Percentiles rank a stretch among this genome's conserved stretches.
Conservation (phyloP, 2,329 filamentous ascomycete species). For the Alternaria novae-zelandiae region DNA sequence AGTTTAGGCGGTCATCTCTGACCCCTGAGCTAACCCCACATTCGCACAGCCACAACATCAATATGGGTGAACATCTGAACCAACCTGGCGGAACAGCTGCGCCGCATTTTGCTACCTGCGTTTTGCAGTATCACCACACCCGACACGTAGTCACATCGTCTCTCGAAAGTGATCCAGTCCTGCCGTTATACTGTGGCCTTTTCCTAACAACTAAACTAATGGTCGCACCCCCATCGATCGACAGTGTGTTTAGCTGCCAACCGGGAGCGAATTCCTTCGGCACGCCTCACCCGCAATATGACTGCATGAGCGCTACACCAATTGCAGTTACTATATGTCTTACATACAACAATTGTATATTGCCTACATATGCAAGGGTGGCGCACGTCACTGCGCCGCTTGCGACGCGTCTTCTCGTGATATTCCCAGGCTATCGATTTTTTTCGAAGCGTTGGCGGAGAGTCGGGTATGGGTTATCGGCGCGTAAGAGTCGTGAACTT, state of each 20-base stretch:
- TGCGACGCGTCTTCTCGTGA: background rate
- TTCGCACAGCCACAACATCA: conserved; percentile 14
- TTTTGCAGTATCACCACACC: background rate
- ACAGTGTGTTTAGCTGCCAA: background rate
- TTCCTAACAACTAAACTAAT: background rate
- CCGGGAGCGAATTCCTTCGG: background rate
- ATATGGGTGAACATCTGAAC: conserved; percentile 4
- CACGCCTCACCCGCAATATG: conserved; percentile 17
- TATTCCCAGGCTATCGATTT: background rate
- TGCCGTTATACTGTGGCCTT: background rate
- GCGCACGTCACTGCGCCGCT: conserved; percentile 5
- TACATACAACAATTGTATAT: conserved; percentile 12
- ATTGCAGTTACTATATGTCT: background rate
- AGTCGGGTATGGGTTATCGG: background rate
- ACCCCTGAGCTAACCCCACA: background rate
- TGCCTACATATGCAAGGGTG: conserved; percentile 7
- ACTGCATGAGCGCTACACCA: conserved; percentile 5
- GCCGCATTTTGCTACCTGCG: background rate
- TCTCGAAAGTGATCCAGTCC: background rate
- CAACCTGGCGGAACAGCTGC: background rate
- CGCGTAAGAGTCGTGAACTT: background rate
- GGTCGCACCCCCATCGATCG: background rate
- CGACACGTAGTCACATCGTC: background rate
- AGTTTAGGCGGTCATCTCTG: conserved; percentile 4
- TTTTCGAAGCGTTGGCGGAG: background rate